These are phyloP conservation scores for Botryotinia calthae DNA, from an alignment of 2,329 filamentous ascomycete genomes.

Conservation along the genomic window DNA sequence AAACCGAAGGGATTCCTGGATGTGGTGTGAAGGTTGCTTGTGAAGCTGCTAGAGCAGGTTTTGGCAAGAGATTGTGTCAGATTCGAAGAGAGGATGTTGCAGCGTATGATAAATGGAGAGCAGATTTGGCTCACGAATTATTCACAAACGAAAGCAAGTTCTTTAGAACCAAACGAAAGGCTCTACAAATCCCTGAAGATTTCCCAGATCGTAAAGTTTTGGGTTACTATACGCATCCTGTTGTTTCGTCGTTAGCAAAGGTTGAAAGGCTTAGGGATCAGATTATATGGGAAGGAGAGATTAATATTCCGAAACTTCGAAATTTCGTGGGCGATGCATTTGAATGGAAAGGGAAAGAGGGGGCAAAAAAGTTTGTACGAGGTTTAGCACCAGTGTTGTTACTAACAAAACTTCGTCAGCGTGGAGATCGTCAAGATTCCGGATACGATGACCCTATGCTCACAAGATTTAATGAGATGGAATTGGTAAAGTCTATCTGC, in stretches of 20 bases:
- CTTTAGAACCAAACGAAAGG: conserved; percentile 74
- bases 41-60: conserved; percentile 85
- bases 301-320: conserved; percentile 67
- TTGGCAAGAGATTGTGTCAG: conserved; percentile 71
- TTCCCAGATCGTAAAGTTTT: conserved; percentile 81
- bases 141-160: conserved; percentile 77
- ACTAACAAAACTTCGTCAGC: conserved; percentile 53
- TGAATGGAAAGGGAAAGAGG: conserved; percentile 76
- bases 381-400: conserved; percentile 76
- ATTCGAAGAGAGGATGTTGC: conserved; percentile 58
- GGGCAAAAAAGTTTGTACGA: conserved; percentile 80
- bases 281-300: conserved; percentile 59
- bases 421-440: conserved; percentile 42
- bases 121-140: conserved; percentile 70
- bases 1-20: conserved; percentile 80
- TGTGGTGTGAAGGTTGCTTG: conserved; percentile 87
- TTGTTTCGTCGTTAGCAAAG: conserved; percentile 64
- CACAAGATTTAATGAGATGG: conserved; percentile 47
- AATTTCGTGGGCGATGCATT: conserved; percentile 77
- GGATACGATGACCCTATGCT: conserved; percentile 39
- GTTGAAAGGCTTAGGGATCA: conserved; percentile 53
- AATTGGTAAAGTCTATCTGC: conserved; percentile 64
- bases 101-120: conserved; percentile 68
- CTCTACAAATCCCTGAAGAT: conserved; percentile 69
- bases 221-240: conserved; percentile 83